Conservation (phyloP, 768 basidiomycete genomes). For the Mycena alexandri region DNA sequence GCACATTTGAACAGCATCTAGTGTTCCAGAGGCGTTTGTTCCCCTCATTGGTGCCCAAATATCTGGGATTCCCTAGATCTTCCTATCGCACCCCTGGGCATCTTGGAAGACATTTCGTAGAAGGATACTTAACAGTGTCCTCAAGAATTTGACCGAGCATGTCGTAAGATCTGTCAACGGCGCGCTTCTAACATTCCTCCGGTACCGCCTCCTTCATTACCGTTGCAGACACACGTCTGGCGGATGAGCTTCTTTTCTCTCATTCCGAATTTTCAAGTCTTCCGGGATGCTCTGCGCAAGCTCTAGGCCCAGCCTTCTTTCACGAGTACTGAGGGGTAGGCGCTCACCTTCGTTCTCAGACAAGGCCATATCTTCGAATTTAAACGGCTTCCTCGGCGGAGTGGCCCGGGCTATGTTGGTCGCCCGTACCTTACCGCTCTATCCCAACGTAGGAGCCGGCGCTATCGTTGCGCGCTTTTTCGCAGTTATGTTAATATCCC, state of each 20-base stretch:
- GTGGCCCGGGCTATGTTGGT: conserved; percentile 99
- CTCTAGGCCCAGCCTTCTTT: conserved; percentile 94
- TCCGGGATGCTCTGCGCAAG: conserved; percentile 92
- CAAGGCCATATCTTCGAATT: conserved; percentile 97
- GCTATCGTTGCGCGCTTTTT: conserved; percentile 98
- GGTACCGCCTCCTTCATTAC: too few relatives aligned
- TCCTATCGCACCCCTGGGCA: conserved; percentile 87
- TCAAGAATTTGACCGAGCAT: conserved; percentile 91
- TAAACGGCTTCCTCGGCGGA: conserved; percentile 96
- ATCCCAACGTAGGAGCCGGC: conserved; percentile 94
- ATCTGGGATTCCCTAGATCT: conserved; percentile 91
- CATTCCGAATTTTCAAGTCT: too few relatives aligned
- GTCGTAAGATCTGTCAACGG: conserved; percentile 96
- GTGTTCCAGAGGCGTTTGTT: conserved; percentile 96
- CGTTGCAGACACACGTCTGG: too few relatives aligned
- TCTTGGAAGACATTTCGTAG: conserved; percentile 90
- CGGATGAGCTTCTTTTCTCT: too few relatives aligned
- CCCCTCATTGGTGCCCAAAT: conserved; percentile 95
- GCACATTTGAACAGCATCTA: too few relatives aligned
- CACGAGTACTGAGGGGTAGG: conserved; percentile 7
- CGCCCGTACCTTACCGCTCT: conserved; percentile 95
- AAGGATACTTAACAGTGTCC: conserved; percentile 91
- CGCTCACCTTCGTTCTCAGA: conserved; percentile 57
- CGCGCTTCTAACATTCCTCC: too few relatives aligned
- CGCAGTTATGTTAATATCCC: conserved; percentile 93